Evolutionary conservation across 345 rosid species (phyloP), one percentile per base, ranked within the genome.

Genomic region (Adansonia digitata): DNA sequence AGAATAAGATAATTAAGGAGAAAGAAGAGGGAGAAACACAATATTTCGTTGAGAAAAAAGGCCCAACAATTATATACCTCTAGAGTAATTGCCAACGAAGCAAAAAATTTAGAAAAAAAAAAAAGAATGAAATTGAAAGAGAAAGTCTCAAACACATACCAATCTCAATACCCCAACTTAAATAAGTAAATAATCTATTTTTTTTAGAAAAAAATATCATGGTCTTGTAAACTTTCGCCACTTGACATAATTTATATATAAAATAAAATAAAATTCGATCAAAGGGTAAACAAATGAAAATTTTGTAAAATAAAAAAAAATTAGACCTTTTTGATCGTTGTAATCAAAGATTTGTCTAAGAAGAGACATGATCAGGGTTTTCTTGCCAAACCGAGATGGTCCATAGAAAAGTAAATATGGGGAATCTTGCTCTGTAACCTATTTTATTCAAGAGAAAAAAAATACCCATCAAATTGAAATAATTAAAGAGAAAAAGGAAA

Each of bases 331-430:
- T 93, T 98, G 6, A 96, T 93, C n/a, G 45, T 90, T 84, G 63
- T 89, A 77, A 37, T 98, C 99, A 56, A 88, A 90, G 17, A 95
- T 86, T 82, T 94, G 94, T 57, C 92, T 88, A 71, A 92, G 63
- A 59, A 95, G 88, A 22, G 94, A 96, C 92, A 90, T 90, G 79
- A 95, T 85, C 82, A 95, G 97, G 91, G 98, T 95, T 93, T 95
- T 95, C 91, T 95, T 95, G 84, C 99, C 99, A 29, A 93, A 89
- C 26, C 99, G 98, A 67, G 96, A 84, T 5, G 98, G 97, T 5
- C 99, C 99, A 84, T 91, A 93, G 90, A 95, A 93, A 70, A 95
- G 97, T 84, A 95, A 84, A 79, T 95, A 98, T 4, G 97, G 99
- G 65, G 97, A 95, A 77, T 95, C 98, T 73, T 95, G 99, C 78